These are phyloP conservation scores for Lichtheimia corymbifera DNA, from an alignment of 371 early-diverging fungal genomes.

Conservation along the genomic window DNA sequence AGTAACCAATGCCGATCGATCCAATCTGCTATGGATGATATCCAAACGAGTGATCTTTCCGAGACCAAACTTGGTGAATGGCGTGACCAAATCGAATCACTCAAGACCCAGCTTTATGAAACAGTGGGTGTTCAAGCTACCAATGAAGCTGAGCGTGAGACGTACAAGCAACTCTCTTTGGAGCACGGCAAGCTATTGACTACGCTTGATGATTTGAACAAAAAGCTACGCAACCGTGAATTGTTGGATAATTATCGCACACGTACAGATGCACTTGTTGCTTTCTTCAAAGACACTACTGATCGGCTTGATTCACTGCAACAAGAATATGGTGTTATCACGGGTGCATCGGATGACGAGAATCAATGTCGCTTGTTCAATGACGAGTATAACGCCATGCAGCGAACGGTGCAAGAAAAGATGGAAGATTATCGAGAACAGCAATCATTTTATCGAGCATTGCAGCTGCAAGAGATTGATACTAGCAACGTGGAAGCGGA, in stretches of 20 bases:
- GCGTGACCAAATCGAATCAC: slow-evolving; percentile 19
- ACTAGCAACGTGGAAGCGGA: not conserved
- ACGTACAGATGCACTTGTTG: slow-evolving; percentile 1
- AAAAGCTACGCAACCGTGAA: slow-evolving; percentile 4
- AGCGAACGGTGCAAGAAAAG: slow-evolving; percentile 2
- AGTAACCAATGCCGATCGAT: slow-evolving; percentile 3
- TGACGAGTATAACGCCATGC: not conserved
- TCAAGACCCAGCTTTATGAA: slow-evolving; percentile 15
- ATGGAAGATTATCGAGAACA: slow-evolving; percentile 9
- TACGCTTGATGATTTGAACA: slow-evolving; percentile 10
- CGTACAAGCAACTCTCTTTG: slow-evolving; percentile 1
- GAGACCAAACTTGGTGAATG: slow-evolving; percentile 22
- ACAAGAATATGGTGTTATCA: slow-evolving; percentile 2
- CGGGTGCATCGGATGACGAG: not conserved
- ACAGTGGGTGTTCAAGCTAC: not conserved
- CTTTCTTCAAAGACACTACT: not conserved
- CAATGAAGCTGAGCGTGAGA: not conserved
- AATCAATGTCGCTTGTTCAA: not conserved
- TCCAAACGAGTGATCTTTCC: slow-evolving; percentile 8
- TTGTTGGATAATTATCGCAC: slow-evolving; percentile 4
- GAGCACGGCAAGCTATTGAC: slow-evolving; percentile 9
- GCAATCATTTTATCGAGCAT: slow-evolving; percentile 8
- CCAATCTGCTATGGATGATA: not conserved
- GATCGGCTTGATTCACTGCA: not conserved
- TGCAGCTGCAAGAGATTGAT: slow-evolving; percentile 12